Evolutionary conservation across 768 basidiomycete species (phyloP).

Genomic region (Gymnopilus dilepis): DNA sequence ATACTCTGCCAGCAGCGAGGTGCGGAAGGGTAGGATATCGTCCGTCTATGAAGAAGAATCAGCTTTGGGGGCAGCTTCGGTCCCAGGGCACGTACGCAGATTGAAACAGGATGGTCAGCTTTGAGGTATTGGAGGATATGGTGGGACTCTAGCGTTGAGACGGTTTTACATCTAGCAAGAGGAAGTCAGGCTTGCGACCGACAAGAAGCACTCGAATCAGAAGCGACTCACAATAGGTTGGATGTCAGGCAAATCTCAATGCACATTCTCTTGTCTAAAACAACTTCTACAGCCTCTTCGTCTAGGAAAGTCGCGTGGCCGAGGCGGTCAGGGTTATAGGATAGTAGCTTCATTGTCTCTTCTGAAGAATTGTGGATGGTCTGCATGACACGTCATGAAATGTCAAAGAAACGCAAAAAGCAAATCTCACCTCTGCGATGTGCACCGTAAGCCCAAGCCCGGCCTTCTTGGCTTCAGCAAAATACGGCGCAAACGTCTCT

Average conservation of each 20-base stretch:
- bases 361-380: conserved; percentile 50
- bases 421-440: conserved; percentile 72
- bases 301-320: conserved; percentile 85
- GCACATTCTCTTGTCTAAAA: conserved; percentile 57
- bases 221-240: conserved; percentile 66
- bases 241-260: conserved; percentile 86
- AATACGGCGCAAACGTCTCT: conserved; percentile 51
- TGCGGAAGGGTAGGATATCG: conserved; percentile 80
- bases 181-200: too few relatives aligned
- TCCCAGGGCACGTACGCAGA: conserved; percentile 62
- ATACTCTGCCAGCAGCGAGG: conserved; percentile 77
- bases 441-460: conserved; percentile 81
- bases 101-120: conserved; percentile 69
- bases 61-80: not conserved
- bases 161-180: conserved; percentile 67
- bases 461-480: conserved; percentile 57
- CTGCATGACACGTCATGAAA: conserved; percentile 32
- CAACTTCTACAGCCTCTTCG: conserved; percentile 59
- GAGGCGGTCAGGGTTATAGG: conserved; percentile 67
- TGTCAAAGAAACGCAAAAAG: not conserved
- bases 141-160: conserved; percentile 65
- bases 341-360: conserved; percentile 68
- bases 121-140: conserved; percentile 73
- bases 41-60: conserved; percentile 65
- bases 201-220: not conserved